Evolutionary conservation across 306 rosid species (phyloP), one percentile per base, ranked within the genome.

Genomic region (Astragalus membranaceus): DNA sequence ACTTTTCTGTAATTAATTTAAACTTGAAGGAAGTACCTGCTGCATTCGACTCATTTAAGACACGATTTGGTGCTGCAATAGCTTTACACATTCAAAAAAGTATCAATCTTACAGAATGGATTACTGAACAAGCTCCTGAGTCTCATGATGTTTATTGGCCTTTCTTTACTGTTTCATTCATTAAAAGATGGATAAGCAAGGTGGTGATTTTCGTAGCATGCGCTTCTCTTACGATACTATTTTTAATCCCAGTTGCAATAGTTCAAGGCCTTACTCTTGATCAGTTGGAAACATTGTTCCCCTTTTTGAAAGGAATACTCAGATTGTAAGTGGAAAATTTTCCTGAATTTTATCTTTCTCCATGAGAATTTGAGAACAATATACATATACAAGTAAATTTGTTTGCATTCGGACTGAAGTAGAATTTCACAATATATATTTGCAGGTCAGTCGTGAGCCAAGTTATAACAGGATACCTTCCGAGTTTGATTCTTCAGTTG

Each of bases 391-490:
- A 43, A 53, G 4, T 64, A 63, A 44, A 4, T 44, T 44, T 44
- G 15, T 1, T 3, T 42, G 47, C 47, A 9, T 42, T 42, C 47
- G 10, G 13, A 33, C 43, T 44, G 62, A 76, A 60, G 51, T 79
- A 39, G 74, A 69, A 36, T 64, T 70, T 50, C 15, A 11, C 35
- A 9, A 48, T 63, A 56, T 50, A 43, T 66, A 58, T 68, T 82
- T 85, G 64, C 96, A 92, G 97, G 78, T 58, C 87, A 47, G 64
- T 92, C 67, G 90, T 92, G 67, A 87, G 92, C 82, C 69, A 82
- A 78, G 87, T 89, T 71, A 80, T 92, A 75, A 92, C 96, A 5
- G 97, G 97, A 73, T 89, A 92, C 77, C 97, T 92, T 82, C 97
- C 97, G 5, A 92, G 94, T 82, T 89, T 92, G 79, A 87, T 92